These are phyloP conservation scores for Eucalyptus marginata DNA, from an alignment of 345 rosid species.

Conservation along the genomic window DNA sequence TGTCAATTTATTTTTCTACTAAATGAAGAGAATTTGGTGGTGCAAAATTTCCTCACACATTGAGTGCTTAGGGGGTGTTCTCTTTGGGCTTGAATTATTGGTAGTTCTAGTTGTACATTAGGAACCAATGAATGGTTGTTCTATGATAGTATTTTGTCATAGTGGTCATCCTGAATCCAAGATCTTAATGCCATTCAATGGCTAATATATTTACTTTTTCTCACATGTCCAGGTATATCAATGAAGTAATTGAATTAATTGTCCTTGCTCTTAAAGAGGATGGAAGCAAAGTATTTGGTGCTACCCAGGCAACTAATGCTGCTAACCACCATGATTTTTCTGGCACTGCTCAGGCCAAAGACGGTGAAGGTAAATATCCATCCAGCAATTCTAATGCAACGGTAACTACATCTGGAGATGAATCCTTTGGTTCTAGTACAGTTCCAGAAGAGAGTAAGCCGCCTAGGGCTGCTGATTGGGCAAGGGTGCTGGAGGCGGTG, in stretches of 20 bases:
- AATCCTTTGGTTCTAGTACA: conserved; percentile 3
- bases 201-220: neutral
- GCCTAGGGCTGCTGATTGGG: conserved; percentile 67
- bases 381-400: neutral
- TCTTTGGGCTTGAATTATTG: neutral
- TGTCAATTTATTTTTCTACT: neutral
- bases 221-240: conserved; percentile 54
- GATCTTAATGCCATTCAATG: neutral
- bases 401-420: conserved; percentile 12
- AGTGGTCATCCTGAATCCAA: neutral
- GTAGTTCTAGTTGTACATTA: neutral
- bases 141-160: neutral
- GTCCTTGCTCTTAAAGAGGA: conserved; percentile 46
- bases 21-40: neutral
- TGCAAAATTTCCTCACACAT: neutral
- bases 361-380: neutral
- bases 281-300: conserved; percentile 17
- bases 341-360: neutral
- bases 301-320: conserved; percentile 19
- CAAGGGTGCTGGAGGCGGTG: conserved; percentile 64
- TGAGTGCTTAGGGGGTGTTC: neutral
- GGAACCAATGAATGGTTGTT: neutral
- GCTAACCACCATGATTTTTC: conserved; percentile 7
- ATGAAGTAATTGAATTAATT: conserved; percentile 69
- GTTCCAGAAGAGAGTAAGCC: conserved; percentile 21